These are phyloP conservation scores for Hyphodiscus sp. DNA, from an alignment of 2,329 filamentous ascomycete genomes.

Conservation along the genomic window DNA sequence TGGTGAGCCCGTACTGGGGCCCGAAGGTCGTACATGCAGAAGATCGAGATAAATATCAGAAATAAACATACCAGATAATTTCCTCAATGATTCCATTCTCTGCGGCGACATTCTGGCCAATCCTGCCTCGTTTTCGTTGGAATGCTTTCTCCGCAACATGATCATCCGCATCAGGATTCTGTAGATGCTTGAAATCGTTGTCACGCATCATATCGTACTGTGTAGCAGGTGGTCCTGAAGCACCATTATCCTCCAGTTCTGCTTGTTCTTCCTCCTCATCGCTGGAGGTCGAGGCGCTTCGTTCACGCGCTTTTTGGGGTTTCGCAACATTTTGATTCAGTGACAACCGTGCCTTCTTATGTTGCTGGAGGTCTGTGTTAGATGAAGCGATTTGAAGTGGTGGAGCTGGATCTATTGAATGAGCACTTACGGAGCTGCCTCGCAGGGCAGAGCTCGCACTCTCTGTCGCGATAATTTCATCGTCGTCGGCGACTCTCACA, in stretches of 20 bases:
- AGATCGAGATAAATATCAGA: too few species aligned
- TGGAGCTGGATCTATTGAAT: not conserved
- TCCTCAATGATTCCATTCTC: slow-evolving; percentile 84
- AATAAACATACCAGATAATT: slow-evolving; percentile 49
- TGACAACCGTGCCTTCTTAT: slow-evolving; percentile 37
- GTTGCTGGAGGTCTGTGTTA: slow-evolving; percentile 25
- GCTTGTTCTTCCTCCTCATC: slow-evolving; percentile 20
- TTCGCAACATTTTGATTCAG: slow-evolving; percentile 14
- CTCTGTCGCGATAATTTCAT: slow-evolving; percentile 29
- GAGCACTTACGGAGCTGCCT: slow-evolving; percentile 5
- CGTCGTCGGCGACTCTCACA: slow-evolving; percentile 28
- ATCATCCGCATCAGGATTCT: slow-evolving; percentile 53
- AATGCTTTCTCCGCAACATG: slow-evolving; percentile 59
- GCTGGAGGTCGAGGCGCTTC: slow-evolving; percentile 16
- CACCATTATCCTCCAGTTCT: slow-evolving; percentile 8
- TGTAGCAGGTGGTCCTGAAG: slow-evolving; percentile 36
- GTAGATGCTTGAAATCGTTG: slow-evolving; percentile 50
- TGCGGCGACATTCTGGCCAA: slow-evolving; percentile 65
- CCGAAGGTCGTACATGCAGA: too few species aligned
- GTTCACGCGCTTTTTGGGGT: slow-evolving; percentile 10
- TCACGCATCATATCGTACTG: slow-evolving; percentile 59
- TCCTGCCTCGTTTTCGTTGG: slow-evolving; percentile 36
- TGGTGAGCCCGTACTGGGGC: too few species aligned
- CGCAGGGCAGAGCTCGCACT: slow-evolving; percentile 24
- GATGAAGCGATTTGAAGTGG: not conserved